These are phyloP conservation scores for Cucurbita pepo DNA, from an alignment of 306 rosid genomes.

Conservation along the genomic window DNA sequence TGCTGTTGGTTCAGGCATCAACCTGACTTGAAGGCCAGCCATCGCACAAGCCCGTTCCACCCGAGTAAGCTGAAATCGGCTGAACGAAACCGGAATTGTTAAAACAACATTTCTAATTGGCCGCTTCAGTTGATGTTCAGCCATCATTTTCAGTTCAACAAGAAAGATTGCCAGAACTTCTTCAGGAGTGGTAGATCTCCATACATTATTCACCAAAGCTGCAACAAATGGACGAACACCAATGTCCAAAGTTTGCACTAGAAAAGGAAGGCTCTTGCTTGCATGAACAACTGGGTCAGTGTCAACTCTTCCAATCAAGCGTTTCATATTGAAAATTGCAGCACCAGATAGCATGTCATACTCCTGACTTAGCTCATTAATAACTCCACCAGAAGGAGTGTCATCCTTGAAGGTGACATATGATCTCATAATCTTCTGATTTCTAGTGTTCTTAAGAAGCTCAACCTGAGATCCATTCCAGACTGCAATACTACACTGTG, in stretches of 20 bases:
- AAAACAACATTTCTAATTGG: constrained; percentile 56
- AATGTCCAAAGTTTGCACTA: constrained; percentile 69
- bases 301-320: constrained; percentile 73
- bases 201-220: constrained; percentile 53
- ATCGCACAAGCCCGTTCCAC: constrained; percentile 75
- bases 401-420: constrained; percentile 60
- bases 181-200: constrained; percentile 81
- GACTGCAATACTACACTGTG: constrained; percentile 71
- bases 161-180: constrained; percentile 66
- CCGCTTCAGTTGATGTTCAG: constrained; percentile 43
- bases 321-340: constrained; percentile 79
- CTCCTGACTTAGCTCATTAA: constrained; percentile 32
- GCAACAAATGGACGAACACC: constrained; percentile 77
- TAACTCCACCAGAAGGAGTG: constrained; percentile 49
- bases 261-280: constrained; percentile 64
- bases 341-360: constrained; percentile 57
- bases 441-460: constrained; percentile 50
- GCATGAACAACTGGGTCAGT: constrained; percentile 71
- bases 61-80: constrained; percentile 67
- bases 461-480: constrained; percentile 83
- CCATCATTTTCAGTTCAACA: constrained; percentile 48
- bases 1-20: constrained; percentile 94
- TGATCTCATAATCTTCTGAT: constrained; percentile 66
- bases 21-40: constrained; percentile 69
- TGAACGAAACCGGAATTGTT: constrained; percentile 71